phyloP scores from a whole-genome alignment of 2,329 filamentous ascomycete genomes.

The Metarhizium humberi region DNA sequence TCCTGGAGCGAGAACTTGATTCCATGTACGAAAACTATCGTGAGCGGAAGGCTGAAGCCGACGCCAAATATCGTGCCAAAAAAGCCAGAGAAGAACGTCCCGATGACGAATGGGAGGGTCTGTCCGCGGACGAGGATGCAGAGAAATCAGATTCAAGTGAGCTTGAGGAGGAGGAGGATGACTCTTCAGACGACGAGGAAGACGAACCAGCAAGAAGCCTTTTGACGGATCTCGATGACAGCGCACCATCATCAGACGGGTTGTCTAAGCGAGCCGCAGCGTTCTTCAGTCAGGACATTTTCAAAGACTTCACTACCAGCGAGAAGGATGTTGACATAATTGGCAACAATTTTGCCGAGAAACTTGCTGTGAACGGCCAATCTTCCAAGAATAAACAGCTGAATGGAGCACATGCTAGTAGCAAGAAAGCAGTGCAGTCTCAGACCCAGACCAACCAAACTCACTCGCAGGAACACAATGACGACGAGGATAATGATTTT shows the following conservation, averaged over 20 bases:
- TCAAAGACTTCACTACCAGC: constrained; percentile 47
- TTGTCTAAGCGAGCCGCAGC: constrained; percentile 78
- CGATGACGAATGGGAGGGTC: constrained; percentile 87
- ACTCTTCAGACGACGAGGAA: constrained; percentile 24
- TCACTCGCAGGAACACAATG: constrained; percentile 12
- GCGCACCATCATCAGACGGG: constrained; percentile 32
- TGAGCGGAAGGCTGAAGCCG: constrained; percentile 65
- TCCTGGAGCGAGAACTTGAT: constrained; percentile 77
- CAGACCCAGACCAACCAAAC: constrained; percentile 4
- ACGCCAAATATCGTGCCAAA: constrained; percentile 87
- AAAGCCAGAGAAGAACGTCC: constrained; percentile 72
- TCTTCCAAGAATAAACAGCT: not conserved
- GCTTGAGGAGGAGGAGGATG: constrained; percentile 48
- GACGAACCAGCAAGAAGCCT: constrained; percentile 18
- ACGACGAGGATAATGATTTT: constrained; percentile 40
- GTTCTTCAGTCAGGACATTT: constrained; percentile 94
- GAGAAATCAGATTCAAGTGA: constrained; percentile 45
- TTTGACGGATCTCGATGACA: constrained; percentile 28
- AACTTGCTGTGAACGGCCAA: not conserved
- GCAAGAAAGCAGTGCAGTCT: constrained; percentile 12
- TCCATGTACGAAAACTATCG: constrained; percentile 79
- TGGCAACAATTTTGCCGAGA: constrained; percentile 9
- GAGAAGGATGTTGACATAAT: constrained; percentile 45
- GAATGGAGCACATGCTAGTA: not conserved
- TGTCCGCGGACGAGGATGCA: constrained; percentile 56